phyloP scores from a whole-genome alignment of 2,329 filamentous ascomycete species.

The Colletotrichum spaethianum region DNA sequence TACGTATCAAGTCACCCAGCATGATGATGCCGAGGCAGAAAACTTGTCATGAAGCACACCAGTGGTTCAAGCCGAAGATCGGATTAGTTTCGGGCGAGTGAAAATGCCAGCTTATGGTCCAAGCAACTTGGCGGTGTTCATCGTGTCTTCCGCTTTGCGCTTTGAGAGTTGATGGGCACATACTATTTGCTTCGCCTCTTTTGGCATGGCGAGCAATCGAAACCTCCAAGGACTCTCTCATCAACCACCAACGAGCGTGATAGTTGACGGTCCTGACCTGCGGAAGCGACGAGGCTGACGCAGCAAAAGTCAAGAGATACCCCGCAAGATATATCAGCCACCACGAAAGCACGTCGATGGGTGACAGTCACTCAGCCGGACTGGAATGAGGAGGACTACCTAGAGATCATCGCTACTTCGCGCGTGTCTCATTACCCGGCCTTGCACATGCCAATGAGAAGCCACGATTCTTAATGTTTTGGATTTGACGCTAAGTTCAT shows the following conservation, averaged over 20 bases:
- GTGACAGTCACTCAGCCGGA: too few relatives aligned
- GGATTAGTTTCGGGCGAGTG: conserved; percentile 4
- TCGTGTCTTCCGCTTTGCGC: not conserved
- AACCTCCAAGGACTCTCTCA: not conserved
- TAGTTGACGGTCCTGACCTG: too few relatives aligned
- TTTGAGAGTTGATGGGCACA: not conserved
- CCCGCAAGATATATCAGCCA: not conserved
- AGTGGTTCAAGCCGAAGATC: conserved; percentile 28
- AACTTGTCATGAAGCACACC: not conserved
- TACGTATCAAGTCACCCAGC: conserved; percentile 3
- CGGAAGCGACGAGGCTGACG: not conserved
- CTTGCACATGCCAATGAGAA: conserved; percentile 9
- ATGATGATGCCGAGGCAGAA: too few relatives aligned
- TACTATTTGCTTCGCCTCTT: not conserved
- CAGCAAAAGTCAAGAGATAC: not conserved
- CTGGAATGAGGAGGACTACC: not conserved
- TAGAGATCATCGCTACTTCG: not conserved
- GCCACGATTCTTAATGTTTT: conserved; percentile 7
- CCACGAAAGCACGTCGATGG: not conserved
- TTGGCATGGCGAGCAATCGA: not conserved
- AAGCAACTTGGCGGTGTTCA: conserved; percentile 22
- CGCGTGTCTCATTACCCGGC: conserved; percentile 11
- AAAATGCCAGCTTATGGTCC: not conserved
- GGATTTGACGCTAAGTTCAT: conserved; percentile 12
- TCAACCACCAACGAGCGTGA: not conserved